phyloP scores from a whole-genome alignment of 202 grass and related monocot genomes.

The Elaeis oleifera region DNA sequence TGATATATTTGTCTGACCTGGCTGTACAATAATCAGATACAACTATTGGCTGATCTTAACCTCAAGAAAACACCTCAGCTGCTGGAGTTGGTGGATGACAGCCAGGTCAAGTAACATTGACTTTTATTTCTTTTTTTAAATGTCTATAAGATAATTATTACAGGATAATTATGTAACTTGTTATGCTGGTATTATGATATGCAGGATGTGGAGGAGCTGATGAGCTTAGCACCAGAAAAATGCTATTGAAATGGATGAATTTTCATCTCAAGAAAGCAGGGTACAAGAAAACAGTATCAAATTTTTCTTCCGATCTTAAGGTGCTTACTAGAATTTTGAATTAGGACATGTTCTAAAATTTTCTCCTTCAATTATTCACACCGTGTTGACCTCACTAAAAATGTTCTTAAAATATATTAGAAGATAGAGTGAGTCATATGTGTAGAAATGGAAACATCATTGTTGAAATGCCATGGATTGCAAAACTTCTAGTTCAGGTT shows the following conservation, averaged over 20 bases:
- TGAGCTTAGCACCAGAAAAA: conserved; percentile 85
- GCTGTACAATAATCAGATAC: conserved; percentile 55
- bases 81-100: conserved; percentile 90
- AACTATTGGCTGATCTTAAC: conserved; percentile 98
- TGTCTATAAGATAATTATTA: no score
- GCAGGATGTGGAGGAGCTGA: conserved; percentile 92
- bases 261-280: conserved; percentile 95
- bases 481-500: no score
- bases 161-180: no score
- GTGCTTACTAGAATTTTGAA: conserved; percentile 20
- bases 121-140: neutral
- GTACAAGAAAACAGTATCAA: conserved; percentile 94
- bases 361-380: no score
- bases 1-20: neutral
- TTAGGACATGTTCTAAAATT: no score
- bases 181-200: conserved; percentile 12
- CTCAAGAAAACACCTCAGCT: conserved; percentile 96
- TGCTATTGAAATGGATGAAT: conserved; percentile 98
- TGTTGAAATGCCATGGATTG: no score
- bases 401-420: no score
- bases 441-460: no score
- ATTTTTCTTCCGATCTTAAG: conserved; percentile 99
- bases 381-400: no score
- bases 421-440: no score
- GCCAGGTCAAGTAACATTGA: conserved; percentile 37